Conservation (phyloP, 805 yeast species). For the Teunomyces tritomae region DNA sequence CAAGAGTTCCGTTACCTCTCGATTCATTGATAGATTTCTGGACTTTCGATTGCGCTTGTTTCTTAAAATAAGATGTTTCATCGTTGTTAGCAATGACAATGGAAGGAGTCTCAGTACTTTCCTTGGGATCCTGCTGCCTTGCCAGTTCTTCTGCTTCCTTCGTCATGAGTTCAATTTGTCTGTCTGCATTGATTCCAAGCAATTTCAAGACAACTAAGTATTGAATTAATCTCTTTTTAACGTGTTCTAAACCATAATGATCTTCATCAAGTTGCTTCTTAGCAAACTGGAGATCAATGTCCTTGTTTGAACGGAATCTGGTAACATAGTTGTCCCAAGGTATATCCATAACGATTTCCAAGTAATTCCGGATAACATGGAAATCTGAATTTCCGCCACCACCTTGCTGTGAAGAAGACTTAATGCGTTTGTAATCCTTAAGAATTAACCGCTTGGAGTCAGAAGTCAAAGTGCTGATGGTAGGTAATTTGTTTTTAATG, state of each 20-base stretch:
- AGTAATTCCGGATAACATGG: conserved; percentile 61
- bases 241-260: conserved; percentile 47
- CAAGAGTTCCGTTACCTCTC: conserved; percentile 7
- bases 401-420: conserved; percentile 46
- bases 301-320: conserved; percentile 34
- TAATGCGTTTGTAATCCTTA: conserved; percentile 55
- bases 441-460: conserved; percentile 40
- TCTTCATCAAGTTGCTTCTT: conserved; percentile 38
- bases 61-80: conserved; percentile 27
- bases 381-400: conserved; percentile 49
- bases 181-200: conserved; percentile 38
- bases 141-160: conserved; percentile 9
- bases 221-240: conserved; percentile 72
- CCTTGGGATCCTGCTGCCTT: conserved; percentile 4
- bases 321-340: conserved; percentile 52
- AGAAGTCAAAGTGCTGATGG: conserved; percentile 28
- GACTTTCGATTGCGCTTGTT: conserved; percentile 19
- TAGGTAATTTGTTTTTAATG: conserved; percentile 35
- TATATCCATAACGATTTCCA: conserved; percentile 62
- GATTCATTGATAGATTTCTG: conserved; percentile 15
- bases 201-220: conserved; percentile 77
- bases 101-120: conserved; percentile 1
- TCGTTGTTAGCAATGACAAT: conserved; percentile 37
- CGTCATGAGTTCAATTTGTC: conserved; percentile 11
- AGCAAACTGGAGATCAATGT: conserved; percentile 48